These are phyloP conservation scores for Allium cepa DNA, from an alignment of 106 monocot species.

Conservation along the genomic window DNA sequence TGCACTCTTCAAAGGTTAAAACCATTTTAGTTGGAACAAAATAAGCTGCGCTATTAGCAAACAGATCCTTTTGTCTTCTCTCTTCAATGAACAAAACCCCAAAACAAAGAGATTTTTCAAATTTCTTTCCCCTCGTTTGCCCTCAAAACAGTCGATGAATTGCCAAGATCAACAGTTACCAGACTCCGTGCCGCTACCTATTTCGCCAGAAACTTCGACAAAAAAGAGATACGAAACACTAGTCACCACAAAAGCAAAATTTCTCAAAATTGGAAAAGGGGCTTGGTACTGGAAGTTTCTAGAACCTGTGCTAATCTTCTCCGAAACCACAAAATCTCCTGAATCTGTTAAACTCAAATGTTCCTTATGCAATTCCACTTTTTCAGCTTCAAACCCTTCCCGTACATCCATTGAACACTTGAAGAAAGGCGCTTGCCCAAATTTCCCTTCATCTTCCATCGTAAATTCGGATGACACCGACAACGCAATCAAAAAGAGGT, in stretches of 20 bases:
- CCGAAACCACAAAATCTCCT: conserved; percentile 34
- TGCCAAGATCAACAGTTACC: too few relatives aligned
- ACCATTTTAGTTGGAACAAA: too few relatives aligned
- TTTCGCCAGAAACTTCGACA: not conserved
- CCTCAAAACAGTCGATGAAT: too few relatives aligned
- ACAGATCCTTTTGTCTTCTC: too few relatives aligned
- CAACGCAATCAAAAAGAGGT: conserved; percentile 1
- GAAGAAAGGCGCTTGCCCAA: conserved; percentile 37
- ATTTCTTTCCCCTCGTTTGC: too few relatives aligned
- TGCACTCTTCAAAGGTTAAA: too few relatives aligned
- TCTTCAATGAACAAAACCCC: too few relatives aligned
- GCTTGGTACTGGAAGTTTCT: conserved; percentile 68
- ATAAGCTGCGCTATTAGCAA: too few relatives aligned
- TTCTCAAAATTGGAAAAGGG: conserved; percentile 43
- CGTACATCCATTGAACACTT: conserved; percentile 56
- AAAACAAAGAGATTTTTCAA: too few relatives aligned
- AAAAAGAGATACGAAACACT: conserved; percentile 9
- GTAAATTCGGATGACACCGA: not conserved
- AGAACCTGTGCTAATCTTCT: conserved; percentile 37
- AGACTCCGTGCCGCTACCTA: too few relatives aligned
- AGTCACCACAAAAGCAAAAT: conserved; percentile 28
- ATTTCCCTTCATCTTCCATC: conserved; percentile 21
- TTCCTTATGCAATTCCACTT: conserved; percentile 45
- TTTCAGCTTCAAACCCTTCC: conserved; percentile 68
- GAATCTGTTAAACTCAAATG: conserved; percentile 56